Base-by-base conservation (phyloP, 2,329 filamentous ascomycete genomes). In the Kalmusia sp. region DNA sequence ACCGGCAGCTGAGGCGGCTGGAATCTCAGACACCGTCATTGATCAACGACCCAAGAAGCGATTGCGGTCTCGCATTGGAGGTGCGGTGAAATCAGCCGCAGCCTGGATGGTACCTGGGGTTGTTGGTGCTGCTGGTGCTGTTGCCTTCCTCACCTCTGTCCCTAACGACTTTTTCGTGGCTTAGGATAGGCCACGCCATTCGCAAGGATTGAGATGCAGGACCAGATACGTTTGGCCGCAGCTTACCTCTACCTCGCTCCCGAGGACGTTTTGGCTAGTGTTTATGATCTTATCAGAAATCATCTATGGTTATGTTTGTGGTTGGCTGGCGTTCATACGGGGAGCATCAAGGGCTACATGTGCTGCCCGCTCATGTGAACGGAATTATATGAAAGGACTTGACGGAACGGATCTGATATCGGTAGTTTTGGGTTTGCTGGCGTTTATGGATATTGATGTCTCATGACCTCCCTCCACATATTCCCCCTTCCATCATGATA, bases 1-100 rank as follows among this genome's bases (percentile, higher is more conserved):
- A 4, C 19, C 21, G 19, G n/a, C 30, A 25, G 9, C 21, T 19
- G 27, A 33, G 6, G 30, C 28, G 22, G 14, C 22, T 28, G 21
- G 14, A 3, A 3, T n/a, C 4, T 14, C 34, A n/a, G n/a, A 24
- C 17, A 14, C 37, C 9, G n/a, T 21, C 4, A 19, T 34, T 12
- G 38, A 37, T 9, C 35, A 41, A 31, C 48, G 48, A 6, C 48
- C 48, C 9, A 50, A 44, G 30, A 50, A 50, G 48, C 48, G 48
- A 21, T 8, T 43, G n/a, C 48, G 48, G 37, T 28, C 27, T 28
- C 46, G 35, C 17, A 6, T 50, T 12, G 38, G 38, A 43, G 22
- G 22, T 28, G 46, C 35, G 9, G 19, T 40, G 25, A 49, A 39
- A 27, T 30, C 34, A 3, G 48, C 48, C 21, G 48, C 38, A 11